Evolutionary conservation across 2,329 filamentous ascomycete species (phyloP).

Genomic region (Colletotrichum orchidophilum): DNA sequence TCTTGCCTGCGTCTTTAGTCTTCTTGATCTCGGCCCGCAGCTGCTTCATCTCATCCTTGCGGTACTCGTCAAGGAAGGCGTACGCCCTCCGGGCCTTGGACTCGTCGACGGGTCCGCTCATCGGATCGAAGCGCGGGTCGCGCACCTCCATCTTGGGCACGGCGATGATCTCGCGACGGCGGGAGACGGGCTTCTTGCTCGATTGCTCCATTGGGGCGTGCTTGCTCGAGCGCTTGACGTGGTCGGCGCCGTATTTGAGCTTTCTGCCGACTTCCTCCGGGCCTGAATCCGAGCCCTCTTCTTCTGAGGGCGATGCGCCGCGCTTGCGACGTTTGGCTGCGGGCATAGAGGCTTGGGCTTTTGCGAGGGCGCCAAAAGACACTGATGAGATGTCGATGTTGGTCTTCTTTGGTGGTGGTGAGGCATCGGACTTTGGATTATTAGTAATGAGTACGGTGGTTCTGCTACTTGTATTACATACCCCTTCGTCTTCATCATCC

Average conservation of each 20-base stretch:
- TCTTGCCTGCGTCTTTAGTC: slow-evolving; percentile 70
- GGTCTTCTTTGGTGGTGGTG: slow-evolving; percentile 36
- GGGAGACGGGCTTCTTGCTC: slow-evolving; percentile 84
- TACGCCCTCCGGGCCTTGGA: slow-evolving; percentile 76
- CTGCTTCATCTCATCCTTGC: slow-evolving; percentile 81
- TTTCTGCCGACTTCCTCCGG: slow-evolving; percentile 46
- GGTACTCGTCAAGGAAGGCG: slow-evolving; percentile 87
- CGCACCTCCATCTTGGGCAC: slow-evolving; percentile 69
- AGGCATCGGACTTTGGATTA: slow-evolving; percentile 42
- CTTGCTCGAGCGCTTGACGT: slow-evolving; percentile 70
- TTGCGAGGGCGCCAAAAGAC: slow-evolving; percentile 90
- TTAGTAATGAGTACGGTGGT: not conserved
- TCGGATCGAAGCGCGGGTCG: slow-evolving; percentile 88
- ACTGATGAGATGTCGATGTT: slow-evolving; percentile 66
- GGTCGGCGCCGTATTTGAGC: slow-evolving; percentile 41
- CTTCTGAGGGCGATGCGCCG: slow-evolving; percentile 39
- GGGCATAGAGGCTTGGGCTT: slow-evolving; percentile 78
- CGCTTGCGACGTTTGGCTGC: slow-evolving; percentile 43
- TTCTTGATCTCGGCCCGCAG: slow-evolving; percentile 74
- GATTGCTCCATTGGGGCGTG: slow-evolving; percentile 88
- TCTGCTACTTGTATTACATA: not conserved
- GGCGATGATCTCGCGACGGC: slow-evolving; percentile 77
- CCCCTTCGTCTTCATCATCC: slow-evolving; percentile 43
- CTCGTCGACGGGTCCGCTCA: slow-evolving; percentile 62
- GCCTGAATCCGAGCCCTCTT: slow-evolving; percentile 37